Conservation (phyloP, 441 rosid genomes). For the Eugenia klotzschiana region DNA sequence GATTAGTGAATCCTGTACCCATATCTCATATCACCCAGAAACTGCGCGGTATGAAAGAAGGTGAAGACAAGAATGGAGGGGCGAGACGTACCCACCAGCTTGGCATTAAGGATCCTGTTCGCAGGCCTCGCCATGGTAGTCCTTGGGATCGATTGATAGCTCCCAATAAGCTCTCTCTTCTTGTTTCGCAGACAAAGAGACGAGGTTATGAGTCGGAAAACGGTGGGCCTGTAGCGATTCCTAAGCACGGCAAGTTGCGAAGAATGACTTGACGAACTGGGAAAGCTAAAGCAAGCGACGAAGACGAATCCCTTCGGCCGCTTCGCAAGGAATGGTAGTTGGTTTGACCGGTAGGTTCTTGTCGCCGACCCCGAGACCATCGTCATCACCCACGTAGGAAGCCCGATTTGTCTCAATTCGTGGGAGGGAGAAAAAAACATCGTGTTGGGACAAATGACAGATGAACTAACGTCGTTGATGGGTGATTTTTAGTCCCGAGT, state of each 20-base stretch:
- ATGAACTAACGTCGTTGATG: not conserved
- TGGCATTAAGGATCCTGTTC: not conserved
- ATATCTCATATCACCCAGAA: not conserved
- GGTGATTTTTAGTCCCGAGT: not conserved
- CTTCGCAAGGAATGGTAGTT: not conserved
- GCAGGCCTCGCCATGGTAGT: not conserved
- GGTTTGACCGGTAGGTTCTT: not conserved
- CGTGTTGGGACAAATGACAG: not conserved
- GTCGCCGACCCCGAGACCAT: not conserved
- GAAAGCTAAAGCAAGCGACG: not conserved
- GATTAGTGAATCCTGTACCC: not conserved
- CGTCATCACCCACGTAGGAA: not conserved
- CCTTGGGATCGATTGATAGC: not conserved
- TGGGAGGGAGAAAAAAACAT: not conserved
- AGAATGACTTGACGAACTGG: not conserved
- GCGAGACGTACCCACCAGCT: conserved; percentile 1
- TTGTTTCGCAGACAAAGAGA: not conserved
- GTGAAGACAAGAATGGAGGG: not conserved
- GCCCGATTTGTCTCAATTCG: not conserved
- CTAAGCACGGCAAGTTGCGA: not conserved
- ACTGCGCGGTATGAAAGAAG: not conserved
- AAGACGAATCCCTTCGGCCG: not conserved
- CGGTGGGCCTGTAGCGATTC: not conserved
- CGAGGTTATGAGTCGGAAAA: not conserved
- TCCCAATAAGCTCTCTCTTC: not conserved